Evolutionary conservation across 1,139 yeast genomes (phyloP).

Genomic region (Sugiyamaella xylanicola): DNA sequence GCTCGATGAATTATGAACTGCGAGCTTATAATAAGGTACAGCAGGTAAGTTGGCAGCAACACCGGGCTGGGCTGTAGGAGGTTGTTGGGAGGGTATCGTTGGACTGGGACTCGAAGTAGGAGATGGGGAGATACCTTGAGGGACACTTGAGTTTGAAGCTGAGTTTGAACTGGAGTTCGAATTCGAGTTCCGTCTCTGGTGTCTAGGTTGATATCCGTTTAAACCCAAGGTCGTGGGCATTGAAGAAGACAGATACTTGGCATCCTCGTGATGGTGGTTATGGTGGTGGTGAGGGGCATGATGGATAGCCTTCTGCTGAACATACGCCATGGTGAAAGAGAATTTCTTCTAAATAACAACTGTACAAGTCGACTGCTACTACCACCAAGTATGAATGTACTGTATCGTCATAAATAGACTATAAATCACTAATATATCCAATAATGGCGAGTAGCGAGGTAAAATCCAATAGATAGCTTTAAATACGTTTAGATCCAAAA

Average conservation of each 20-base stretch:
- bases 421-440: neutral
- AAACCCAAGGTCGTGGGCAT: conserved; percentile 11
- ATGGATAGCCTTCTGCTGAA: conserved; percentile 15
- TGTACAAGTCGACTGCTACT: neutral
- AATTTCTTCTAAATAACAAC: no score
- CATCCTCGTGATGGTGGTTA: conserved; percentile 15
- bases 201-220: conserved; percentile 7
- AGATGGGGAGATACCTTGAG: conserved; percentile 7
- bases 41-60: neutral
- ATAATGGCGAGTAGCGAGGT: neutral
- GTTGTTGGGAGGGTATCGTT: conserved; percentile 1
- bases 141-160: neutral
- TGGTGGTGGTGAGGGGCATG: conserved; percentile 17
- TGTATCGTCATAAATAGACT: neutral
- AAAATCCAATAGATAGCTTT: no score
- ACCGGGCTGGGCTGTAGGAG: neutral
- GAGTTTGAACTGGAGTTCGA: neutral
- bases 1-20: conserved; percentile 17
- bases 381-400: neutral
- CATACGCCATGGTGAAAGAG: conserved; percentile 17
- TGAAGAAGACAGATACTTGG: conserved; percentile 15
- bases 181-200: conserved; percentile 3
- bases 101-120: conserved; percentile 11
- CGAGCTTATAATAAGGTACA: conserved; percentile 19
- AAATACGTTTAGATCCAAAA: no score